A percentile compares a stretch with the other conserved stretches of the same genome.
Conservation (phyloP, 768 basidiomycete species). For the Boletales sp. region DNA sequence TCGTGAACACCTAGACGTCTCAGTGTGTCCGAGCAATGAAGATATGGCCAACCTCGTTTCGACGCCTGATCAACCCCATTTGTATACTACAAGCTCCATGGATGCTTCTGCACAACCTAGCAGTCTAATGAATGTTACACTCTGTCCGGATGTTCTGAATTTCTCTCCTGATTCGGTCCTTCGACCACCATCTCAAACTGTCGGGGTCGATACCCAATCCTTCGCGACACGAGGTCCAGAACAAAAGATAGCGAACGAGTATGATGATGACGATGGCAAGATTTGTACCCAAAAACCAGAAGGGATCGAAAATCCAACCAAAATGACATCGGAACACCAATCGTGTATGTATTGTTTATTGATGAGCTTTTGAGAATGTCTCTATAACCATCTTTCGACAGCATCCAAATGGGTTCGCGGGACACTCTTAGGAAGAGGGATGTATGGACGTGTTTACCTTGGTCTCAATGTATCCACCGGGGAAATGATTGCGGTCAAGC, state of each 20-base stretch:
- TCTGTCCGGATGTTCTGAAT: not conserved
- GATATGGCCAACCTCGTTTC: not conserved
- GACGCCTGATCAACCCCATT: not conserved
- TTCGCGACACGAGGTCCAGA: too few species aligned
- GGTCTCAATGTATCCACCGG: slow-evolving; percentile 92
- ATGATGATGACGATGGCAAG: too few species aligned
- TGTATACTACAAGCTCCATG: not conserved
- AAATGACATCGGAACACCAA: too few species aligned
- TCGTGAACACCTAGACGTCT: not conserved
- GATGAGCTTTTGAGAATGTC: not conserved
- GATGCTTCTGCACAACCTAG: not conserved
- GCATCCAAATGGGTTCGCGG: slow-evolving; percentile 96
- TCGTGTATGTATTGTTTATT: too few species aligned
- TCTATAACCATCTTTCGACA: slow-evolving; percentile 26
- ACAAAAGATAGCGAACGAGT: too few species aligned
- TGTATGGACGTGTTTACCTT: slow-evolving; percentile 91
- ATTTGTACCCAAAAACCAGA: too few species aligned
- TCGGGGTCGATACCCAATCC: not conserved
- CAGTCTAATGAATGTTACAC: not conserved
- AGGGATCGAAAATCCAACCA: too few species aligned
- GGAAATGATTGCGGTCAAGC: slow-evolving; percentile 98
- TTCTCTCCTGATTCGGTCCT: not conserved
- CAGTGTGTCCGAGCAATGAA: not conserved
- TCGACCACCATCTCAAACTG: not conserved
- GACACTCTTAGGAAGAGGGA: slow-evolving; percentile 90